phyloP scores from a whole-genome alignment of 208 protist species.

The Trypanosoma conorhini region DNA sequence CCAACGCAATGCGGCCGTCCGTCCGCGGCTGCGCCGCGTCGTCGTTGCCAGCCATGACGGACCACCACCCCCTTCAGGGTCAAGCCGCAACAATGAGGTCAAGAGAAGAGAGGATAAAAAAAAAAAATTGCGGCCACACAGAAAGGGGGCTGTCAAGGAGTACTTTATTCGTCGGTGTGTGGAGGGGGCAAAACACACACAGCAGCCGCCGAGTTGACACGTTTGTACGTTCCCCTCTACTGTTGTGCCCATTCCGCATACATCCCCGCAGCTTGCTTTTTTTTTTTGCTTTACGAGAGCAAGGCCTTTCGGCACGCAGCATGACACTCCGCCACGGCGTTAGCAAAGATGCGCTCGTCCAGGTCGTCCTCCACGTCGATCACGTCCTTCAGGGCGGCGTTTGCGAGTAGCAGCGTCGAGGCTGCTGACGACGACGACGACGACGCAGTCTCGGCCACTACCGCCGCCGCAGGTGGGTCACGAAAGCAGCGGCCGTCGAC shows the following conservation, averaged over 20 bases:
- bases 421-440: background rate
- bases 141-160: too few relatives aligned
- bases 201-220: background rate
- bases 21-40: background rate
- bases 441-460: background rate
- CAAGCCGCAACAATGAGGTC: constrained; percentile 13
- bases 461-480: background rate
- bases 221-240: background rate
- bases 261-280: background rate
- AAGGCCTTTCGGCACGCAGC: constrained; percentile 19
- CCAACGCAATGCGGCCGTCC: constrained; percentile 49
- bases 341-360: constrained; percentile 26
- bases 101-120: background rate
- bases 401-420: background rate
- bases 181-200: background rate
- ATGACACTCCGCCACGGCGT: constrained; percentile 24
- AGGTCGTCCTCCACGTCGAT: constrained; percentile 7
- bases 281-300: background rate
- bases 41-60: constrained; percentile 16
- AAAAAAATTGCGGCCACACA: too few relatives aligned
- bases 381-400: background rate
- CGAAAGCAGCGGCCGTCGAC: constrained; percentile 52
- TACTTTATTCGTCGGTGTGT: too few relatives aligned
- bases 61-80: background rate
- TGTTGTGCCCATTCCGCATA: background rate